phyloP scores from a whole-genome alignment of 306 rosid species.

The Ormosia emarginata region DNA sequence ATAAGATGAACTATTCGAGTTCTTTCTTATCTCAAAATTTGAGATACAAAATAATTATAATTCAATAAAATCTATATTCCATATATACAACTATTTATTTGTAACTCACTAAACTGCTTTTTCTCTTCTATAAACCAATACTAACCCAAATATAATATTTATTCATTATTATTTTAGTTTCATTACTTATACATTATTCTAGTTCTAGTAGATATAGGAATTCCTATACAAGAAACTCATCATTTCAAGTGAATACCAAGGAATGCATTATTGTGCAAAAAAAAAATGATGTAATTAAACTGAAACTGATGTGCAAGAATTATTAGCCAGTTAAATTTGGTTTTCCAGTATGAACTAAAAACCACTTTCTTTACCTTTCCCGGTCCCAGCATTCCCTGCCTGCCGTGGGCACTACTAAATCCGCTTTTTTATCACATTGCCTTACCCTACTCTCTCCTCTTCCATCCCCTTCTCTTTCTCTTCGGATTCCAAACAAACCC shows the following conservation, averaged over 20 bases:
- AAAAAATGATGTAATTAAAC: neutral
- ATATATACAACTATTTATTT: neutral
- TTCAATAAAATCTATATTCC: neutral
- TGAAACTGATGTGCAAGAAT: neutral
- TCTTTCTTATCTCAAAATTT: neutral
- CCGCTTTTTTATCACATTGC: constrained; percentile 13
- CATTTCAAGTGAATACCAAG: too few relatives aligned
- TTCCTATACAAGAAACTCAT: too few relatives aligned
- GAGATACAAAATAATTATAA: neutral
- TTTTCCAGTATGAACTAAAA: constrained; percentile 28
- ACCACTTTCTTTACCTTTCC: constrained; percentile 33
- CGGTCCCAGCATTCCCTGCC: constrained; percentile 68
- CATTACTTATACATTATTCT: neutral
- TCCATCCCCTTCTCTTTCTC: neutral
- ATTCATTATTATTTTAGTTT: neutral
- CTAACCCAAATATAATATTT: too few relatives aligned
- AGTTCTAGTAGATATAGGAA: neutral
- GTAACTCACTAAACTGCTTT: neutral
- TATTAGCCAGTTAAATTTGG: constrained; percentile 17
- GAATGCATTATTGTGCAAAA: too few relatives aligned
- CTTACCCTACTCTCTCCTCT: constrained; percentile 18
- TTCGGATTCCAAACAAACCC: constrained; percentile 46
- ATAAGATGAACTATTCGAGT: neutral
- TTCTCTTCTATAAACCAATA: too few relatives aligned
- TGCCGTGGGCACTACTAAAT: constrained; percentile 52